Conservation (phyloP, 768 basidiomycete species). For the Lepiota venenata region DNA sequence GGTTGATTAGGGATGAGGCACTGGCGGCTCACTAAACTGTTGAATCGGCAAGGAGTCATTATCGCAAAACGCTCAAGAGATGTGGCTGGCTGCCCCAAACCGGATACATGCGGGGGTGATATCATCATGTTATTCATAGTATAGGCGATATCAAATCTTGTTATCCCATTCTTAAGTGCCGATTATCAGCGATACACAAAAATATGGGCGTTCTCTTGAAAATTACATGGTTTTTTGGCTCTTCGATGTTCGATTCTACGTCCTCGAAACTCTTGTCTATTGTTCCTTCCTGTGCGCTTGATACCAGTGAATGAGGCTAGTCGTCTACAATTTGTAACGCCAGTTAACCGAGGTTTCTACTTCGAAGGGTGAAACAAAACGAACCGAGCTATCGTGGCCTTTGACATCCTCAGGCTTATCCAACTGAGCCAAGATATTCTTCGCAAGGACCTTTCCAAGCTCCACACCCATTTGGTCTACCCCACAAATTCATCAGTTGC, state of each 20-base stretch:
- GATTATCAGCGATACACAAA: background rate
- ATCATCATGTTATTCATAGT: too few relatives aligned
- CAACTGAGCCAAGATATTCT: conserved; percentile 91
- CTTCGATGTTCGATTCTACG: background rate
- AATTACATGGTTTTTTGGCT: background rate
- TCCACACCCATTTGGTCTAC: conserved; percentile 99
- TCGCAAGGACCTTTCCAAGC: conserved; percentile 95
- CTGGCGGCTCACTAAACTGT: background rate
- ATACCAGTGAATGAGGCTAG: conserved; percentile 96
- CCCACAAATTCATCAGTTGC: background rate
- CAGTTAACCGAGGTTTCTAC: background rate
- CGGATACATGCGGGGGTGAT: too few relatives aligned
- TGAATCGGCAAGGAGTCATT: too few relatives aligned
- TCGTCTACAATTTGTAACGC: conserved; percentile 53
- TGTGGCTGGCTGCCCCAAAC: too few relatives aligned
- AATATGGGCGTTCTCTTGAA: background rate
- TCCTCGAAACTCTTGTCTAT: too few relatives aligned
- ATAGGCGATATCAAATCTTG: too few relatives aligned
- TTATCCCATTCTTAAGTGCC: background rate
- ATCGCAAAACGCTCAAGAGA: too few relatives aligned
- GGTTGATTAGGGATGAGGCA: conserved; percentile 16
- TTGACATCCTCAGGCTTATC: conserved; percentile 72
- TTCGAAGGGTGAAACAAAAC: conserved; percentile 23
- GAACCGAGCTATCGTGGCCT: conserved; percentile 85
- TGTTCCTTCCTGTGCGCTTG: conserved; percentile 83